These are phyloP conservation scores for Mycocentrospora acerina DNA, from an alignment of 2,329 filamentous ascomycete genomes.

Conservation along the genomic window DNA sequence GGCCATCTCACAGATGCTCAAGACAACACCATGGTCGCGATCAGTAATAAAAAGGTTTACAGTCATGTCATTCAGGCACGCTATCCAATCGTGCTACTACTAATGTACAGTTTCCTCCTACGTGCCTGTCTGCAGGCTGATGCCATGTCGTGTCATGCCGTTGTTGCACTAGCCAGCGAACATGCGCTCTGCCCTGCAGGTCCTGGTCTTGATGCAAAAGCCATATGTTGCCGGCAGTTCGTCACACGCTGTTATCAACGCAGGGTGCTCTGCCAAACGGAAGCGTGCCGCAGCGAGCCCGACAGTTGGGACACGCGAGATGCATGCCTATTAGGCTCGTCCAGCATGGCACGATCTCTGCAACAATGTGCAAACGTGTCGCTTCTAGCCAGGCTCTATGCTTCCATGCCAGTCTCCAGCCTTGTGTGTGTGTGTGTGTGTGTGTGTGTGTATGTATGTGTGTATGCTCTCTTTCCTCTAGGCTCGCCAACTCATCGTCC, in stretches of 20 bases:
- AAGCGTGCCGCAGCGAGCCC: conserved; percentile 20
- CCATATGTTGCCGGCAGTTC: conserved; percentile 8
- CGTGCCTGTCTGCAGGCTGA: conserved; percentile 13
- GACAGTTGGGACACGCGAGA: conserved; percentile 8
- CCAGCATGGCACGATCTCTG: too few relatives aligned
- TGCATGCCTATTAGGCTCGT: conserved; percentile 14
- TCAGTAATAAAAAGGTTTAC: conserved; percentile 14
- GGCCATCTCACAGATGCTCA: conserved; percentile 17
- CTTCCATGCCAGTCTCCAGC: conserved; percentile 5
- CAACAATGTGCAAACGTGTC: conserved; percentile 10
- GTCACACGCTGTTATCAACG: conserved; percentile 17
- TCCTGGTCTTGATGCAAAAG: conserved; percentile 4
- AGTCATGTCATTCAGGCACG: conserved; percentile 11
- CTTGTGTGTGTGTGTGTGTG: too few relatives aligned
- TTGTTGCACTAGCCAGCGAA: conserved; percentile 12
- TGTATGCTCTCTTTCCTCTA: too few relatives aligned
- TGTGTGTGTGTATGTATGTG: too few relatives aligned
- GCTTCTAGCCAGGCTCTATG: conserved; percentile 7
- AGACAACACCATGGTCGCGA: conserved; percentile 11
- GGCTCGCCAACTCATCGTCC: conserved; percentile 23
- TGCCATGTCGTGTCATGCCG: conserved; percentile 9
- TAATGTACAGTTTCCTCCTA: conserved; percentile 10
- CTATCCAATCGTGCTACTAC: conserved; percentile 13
- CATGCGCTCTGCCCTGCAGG: conserved; percentile 4
- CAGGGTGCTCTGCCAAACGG: conserved; percentile 16